Evolutionary conservation across 2,329 filamentous ascomycete species (phyloP), one percentile per base, ranked within the genome.

Genomic region (Neopestalotiopsis sp.): DNA sequence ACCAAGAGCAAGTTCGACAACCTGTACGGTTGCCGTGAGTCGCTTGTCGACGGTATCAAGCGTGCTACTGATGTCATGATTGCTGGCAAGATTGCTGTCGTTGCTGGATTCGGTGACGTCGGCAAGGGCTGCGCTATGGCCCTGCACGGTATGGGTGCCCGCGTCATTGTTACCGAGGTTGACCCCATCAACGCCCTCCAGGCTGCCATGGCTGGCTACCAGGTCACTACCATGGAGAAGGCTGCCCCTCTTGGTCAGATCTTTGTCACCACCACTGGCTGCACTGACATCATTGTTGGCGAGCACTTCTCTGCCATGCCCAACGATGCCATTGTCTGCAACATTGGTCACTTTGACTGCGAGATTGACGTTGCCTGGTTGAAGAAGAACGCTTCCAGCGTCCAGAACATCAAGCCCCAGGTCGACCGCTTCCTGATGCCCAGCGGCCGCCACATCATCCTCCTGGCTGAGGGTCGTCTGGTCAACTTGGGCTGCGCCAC

Each of bases 1-100:
- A 99, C 96, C 85, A 99, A 98, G 92, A 97, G 94, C 87, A 99
- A 99, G 91, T 99, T 99, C 84, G 96, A 98, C 91, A 99, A 99
- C 92, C 88, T 98, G 75, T 99, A 98, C 90, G 95, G 96, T 81
- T 98, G 96, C 94, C 92, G 94, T 83, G 96, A 98, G 89, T 98
- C 95, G 73, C 92, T 99, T 78, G 91, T 99, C 80, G 96, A 99
- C 84, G 96, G 96, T 84, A 98, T 99, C 91, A 99, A 98, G 93
- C 95, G 95, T 88, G 95, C 96, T 78, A 99, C 96, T 84, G 95
- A 99, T 88, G 96, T 98, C 85, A 99, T 99, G 96, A 95, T 98
- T 89, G 96, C 96, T 81, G 96, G 96, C 84, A 98, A 99, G 92
- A 91, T 98, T 79, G 94, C 94, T 75, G 95, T 98, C 76, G 96